Evolutionary conservation across 106 monocot species (phyloP).

Genomic region (Dendrobium huoshanense): DNA sequence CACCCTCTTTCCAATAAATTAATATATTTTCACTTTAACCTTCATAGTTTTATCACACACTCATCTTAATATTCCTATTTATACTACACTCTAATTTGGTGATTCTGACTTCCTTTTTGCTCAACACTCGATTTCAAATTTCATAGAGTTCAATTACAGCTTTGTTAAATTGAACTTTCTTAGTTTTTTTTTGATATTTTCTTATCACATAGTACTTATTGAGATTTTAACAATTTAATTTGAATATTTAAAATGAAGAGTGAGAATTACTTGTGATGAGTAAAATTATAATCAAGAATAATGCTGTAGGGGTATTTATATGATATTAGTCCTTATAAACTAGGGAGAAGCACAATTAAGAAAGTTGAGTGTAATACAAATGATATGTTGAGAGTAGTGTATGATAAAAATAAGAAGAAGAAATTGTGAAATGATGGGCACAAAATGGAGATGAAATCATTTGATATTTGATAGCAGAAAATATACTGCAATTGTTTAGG

Average conservation of each 20-base stretch:
- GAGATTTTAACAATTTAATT: not conserved
- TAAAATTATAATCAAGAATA: not conserved
- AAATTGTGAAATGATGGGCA: not conserved
- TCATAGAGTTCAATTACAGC: not conserved
- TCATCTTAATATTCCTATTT: not conserved
- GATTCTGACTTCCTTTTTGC: not conserved
- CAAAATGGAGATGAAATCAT: not conserved
- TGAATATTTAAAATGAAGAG: not conserved
- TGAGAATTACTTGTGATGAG: too few relatives aligned
- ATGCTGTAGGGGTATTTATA: not conserved
- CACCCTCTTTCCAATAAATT: not conserved
- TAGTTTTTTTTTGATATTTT: too few relatives aligned
- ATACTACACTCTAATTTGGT: not conserved
- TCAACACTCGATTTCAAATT: not conserved
- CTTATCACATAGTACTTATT: too few relatives aligned
- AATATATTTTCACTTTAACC: not conserved
- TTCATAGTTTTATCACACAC: not conserved
- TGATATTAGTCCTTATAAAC: not conserved
- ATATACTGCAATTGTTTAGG: not conserved
- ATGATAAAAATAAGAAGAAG: not conserved
- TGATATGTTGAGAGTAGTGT: not conserved
- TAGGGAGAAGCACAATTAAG: not conserved
- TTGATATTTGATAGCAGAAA: not conserved
- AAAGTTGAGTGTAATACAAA: not conserved
- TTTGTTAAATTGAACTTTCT: not conserved